Evolutionary conservation across 1,284 basidiomycete genomes (phyloP).

Genomic region (Mycosarcoma maydis): DNA sequence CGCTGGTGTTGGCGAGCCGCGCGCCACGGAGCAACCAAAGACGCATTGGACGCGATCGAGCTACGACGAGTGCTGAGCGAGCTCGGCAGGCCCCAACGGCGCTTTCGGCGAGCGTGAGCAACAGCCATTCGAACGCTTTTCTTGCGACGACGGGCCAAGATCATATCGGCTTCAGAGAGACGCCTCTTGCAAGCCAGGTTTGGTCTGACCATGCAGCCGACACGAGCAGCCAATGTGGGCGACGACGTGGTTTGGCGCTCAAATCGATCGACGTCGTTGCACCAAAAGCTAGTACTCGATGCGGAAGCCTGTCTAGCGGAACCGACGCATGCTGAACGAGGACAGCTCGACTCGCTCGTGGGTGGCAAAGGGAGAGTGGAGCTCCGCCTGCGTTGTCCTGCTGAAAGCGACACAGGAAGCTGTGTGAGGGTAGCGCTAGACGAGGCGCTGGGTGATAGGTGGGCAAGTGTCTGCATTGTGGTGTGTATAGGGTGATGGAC

Average conservation of each 20-base stretch:
- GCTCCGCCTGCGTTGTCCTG: background rate
- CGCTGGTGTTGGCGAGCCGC: conserved; percentile 10
- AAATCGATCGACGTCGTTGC: background rate
- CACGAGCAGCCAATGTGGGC: background rate
- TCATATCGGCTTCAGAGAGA: conserved; percentile 26
- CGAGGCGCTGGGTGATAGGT: conserved; percentile 2
- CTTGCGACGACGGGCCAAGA: conserved; percentile 7
- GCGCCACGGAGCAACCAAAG: conserved; percentile 20
- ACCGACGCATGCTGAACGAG: background rate
- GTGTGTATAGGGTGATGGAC: conserved; percentile 7
- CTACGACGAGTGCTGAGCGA: background rate
- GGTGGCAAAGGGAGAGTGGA: conserved; percentile 27
- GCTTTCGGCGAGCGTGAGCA: conserved; percentile 2
- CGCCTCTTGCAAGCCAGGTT: conserved; percentile 9
- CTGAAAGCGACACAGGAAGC: background rate
- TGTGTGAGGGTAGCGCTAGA: background rate
- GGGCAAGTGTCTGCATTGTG: conserved; percentile 15
- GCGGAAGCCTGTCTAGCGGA: conserved; percentile 22
- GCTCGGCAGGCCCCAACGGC: background rate
- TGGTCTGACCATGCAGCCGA: background rate
- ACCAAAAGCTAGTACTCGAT: conserved; percentile 25
- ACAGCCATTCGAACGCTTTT: conserved; percentile 2
- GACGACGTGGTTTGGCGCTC: background rate
- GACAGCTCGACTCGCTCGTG: conserved; percentile 6
- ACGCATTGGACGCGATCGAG: background rate